A percentile compares a stretch with the other conserved stretches of the same genome.
These are phyloP conservation scores for Achaetomiella virescens DNA, from an alignment of 495 filamentous ascomycete genomes.

Conservation along the genomic window DNA sequence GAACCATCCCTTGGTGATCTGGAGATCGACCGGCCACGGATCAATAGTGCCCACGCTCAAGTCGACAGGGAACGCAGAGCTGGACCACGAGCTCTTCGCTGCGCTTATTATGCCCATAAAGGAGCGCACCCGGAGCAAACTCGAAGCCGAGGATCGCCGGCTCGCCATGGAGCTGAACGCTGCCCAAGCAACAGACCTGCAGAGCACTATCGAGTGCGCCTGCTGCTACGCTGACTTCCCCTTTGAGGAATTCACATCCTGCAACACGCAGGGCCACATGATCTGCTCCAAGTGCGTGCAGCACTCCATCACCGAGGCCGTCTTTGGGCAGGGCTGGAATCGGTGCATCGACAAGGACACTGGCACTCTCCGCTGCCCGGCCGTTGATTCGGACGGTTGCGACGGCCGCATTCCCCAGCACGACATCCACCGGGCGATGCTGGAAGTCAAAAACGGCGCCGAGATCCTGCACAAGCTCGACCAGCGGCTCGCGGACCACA, in stretches of 20 bases:
- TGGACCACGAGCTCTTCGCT: constrained; percentile 72
- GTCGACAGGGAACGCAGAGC: constrained; percentile 66
- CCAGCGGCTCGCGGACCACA: constrained; percentile 66
- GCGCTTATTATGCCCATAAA: constrained; percentile 61
- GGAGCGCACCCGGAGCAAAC: constrained; percentile 46
- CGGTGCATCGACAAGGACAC: constrained; percentile 65
- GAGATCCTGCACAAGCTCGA: constrained; percentile 69
- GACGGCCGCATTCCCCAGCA: constrained; percentile 61
- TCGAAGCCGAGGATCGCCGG: constrained; percentile 54
- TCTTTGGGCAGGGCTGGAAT: constrained; percentile 90
- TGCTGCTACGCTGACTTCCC: constrained; percentile 77
- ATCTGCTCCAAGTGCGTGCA: constrained; percentile 83
- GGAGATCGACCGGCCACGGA: constrained; percentile 50
- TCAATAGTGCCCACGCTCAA: constrained; percentile 53
- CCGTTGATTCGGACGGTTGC: constrained; percentile 63
- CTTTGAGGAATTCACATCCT: constrained; percentile 78
- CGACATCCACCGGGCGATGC: constrained; percentile 65
- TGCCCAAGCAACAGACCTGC: constrained; percentile 62
- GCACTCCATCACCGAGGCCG: constrained; percentile 68
- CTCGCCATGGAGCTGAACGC: constrained; percentile 66
- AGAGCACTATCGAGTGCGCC: constrained; percentile 77
- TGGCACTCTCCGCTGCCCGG: constrained; percentile 73
- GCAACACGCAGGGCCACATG: constrained; percentile 65
- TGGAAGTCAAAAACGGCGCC: constrained; percentile 57
- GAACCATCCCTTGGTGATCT: constrained; percentile 54